Conservation (phyloP, 192 early-diverging fungal genomes). For the Rhizophagus prolifer region DNA sequence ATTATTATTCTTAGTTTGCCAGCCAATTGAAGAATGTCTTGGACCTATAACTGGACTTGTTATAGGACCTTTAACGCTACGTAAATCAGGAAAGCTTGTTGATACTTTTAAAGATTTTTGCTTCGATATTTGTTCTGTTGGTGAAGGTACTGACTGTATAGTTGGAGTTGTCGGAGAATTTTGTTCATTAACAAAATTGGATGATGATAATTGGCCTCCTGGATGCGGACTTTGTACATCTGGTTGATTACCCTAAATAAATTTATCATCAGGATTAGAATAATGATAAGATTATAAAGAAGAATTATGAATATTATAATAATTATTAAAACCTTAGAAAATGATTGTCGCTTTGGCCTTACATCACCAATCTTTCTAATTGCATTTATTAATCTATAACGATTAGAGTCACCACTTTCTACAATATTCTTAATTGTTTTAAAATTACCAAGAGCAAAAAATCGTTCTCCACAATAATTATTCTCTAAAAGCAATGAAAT, state of each 20-base stretch:
- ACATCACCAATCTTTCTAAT: constrained; percentile 17
- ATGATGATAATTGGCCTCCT: too few species aligned
- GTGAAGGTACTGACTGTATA: not conserved
- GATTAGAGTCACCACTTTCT: not conserved
- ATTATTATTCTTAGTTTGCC: not conserved
- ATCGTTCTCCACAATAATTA: not conserved
- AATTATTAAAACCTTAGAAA: constrained; percentile 1
- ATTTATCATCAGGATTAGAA: not conserved
- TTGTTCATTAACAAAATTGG: not conserved
- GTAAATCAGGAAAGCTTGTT: not conserved
- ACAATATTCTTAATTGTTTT: not conserved
- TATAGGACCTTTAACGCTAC: not conserved
- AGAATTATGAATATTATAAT: not conserved
- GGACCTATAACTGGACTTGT: constrained; percentile 1
- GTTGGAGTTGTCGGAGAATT: constrained; percentile 7
- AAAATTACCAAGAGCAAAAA: constrained; percentile 5
- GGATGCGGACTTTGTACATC: not conserved
- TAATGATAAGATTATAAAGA: not conserved
- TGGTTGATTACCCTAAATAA: not conserved
- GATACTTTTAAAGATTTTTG: constrained; percentile 11
- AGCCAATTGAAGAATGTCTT: constrained; percentile 12
- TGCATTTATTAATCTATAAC: constrained; percentile 15
- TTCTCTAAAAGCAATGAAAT: constrained; percentile 5
- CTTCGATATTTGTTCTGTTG: not conserved
- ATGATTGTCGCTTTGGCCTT: constrained; percentile 7